Evolutionary conservation across 2,329 filamentous ascomycete species (phyloP).

Genomic region (Periconia macrospinosa): DNA sequence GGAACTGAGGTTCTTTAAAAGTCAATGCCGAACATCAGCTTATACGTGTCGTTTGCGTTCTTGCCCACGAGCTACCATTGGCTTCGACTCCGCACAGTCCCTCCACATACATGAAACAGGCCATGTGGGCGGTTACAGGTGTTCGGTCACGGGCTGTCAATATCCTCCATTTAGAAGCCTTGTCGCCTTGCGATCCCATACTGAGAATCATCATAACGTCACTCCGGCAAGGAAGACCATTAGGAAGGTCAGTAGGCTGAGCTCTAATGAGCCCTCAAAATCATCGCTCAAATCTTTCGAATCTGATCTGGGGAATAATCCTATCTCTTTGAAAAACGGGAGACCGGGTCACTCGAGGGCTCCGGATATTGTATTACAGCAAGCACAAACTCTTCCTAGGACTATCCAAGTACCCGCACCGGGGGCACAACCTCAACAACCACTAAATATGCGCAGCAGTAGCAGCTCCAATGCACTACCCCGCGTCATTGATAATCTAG

Average conservation of each 20-base stretch:
- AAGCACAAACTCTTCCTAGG: too few relatives aligned
- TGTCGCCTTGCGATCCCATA: slow-evolving; percentile 5
- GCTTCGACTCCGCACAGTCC: slow-evolving; percentile 10
- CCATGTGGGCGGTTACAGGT: slow-evolving; percentile 13
- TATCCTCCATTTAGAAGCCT: slow-evolving; percentile 6
- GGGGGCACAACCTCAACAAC: too few relatives aligned
- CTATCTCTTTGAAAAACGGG: too few relatives aligned
- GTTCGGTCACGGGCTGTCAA: slow-evolving; percentile 6
- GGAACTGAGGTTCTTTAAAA: slow-evolving; percentile 15
- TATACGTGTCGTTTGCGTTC: slow-evolving; percentile 14
- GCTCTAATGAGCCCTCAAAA: background rate
- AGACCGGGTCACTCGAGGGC: too few relatives aligned
- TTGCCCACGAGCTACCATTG: slow-evolving; percentile 14
- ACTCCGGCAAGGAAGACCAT: background rate
- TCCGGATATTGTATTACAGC: too few relatives aligned
- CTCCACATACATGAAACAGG: slow-evolving; percentile 11
- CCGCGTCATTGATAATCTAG: too few relatives aligned
- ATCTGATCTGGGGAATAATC: too few relatives aligned
- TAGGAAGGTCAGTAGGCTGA: background rate
- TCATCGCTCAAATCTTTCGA: background rate
- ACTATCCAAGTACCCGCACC: too few relatives aligned
- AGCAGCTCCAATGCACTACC: too few relatives aligned
- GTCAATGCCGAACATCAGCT: slow-evolving; percentile 10
- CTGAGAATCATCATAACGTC: background rate
- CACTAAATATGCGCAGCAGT: too few relatives aligned